Percentiles rank a stretch among this genome's conserved stretches.
phyloP scores from a whole-genome alignment of 331 rosid genomes.

The Ulmus americana region DNA sequence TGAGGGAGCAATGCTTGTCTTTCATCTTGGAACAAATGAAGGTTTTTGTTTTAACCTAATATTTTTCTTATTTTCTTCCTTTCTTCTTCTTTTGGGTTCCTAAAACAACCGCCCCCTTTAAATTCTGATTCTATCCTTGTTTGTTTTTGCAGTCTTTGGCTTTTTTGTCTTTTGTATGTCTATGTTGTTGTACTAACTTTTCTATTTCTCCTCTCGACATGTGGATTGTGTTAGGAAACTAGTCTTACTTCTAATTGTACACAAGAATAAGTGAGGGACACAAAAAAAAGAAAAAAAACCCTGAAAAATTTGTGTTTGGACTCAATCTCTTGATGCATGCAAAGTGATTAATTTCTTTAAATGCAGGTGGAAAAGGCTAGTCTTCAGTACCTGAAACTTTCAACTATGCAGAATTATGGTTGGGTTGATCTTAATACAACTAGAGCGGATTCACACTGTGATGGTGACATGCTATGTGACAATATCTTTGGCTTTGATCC shows the following conservation, averaged over 20 bases:
- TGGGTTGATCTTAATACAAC: slow-evolving; percentile 50
- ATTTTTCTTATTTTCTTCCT: background rate
- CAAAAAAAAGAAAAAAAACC: background rate
- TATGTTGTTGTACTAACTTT: background rate
- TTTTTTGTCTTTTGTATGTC: background rate
- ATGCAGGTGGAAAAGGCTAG: slow-evolving; percentile 40
- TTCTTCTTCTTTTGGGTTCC: background rate
- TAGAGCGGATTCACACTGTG: slow-evolving; percentile 20
- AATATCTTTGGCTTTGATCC: slow-evolving; percentile 62
- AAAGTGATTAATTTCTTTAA: background rate
- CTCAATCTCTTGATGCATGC: background rate
- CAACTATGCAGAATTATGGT: slow-evolving; percentile 50
- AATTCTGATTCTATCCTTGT: background rate
- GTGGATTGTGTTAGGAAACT: background rate
- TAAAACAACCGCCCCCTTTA: background rate
- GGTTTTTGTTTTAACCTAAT: slow-evolving; percentile 29
- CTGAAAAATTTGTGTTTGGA: background rate
- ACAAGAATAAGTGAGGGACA: background rate
- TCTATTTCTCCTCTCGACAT: background rate
- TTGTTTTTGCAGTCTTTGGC: background rate
- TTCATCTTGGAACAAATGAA: slow-evolving; percentile 49
- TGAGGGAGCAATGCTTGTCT: slow-evolving; percentile 55
- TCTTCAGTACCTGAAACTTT: slow-evolving; percentile 36
- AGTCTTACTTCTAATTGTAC: background rate
- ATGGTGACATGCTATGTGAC: slow-evolving; percentile 33